These are phyloP conservation scores for Dictyostelium citrinum DNA, from an alignment of 78 protist genomes.

Conservation along the genomic window DNA sequence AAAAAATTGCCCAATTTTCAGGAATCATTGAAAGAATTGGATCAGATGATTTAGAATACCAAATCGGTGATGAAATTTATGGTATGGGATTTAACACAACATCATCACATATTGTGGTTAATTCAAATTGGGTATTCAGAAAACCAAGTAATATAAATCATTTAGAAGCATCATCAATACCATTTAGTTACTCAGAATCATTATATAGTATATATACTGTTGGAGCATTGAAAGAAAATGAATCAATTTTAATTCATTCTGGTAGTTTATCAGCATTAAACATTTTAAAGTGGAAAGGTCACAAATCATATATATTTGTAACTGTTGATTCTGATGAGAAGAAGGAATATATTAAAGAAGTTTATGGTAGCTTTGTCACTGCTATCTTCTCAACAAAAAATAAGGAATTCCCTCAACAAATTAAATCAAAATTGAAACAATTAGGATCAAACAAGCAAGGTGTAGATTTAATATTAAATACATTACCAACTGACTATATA, in stretches of 20 bases:
- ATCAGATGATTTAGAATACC: not conserved
- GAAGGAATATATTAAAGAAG: not conserved
- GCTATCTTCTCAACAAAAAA: not conserved
- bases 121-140: not conserved
- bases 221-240: not conserved
- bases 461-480: constrained; percentile 77
- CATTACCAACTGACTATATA: constrained; percentile 26
- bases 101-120: not conserved
- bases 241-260: constrained; percentile 76
- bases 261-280: constrained; percentile 90
- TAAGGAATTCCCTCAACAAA: not conserved
- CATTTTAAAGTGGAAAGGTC: constrained; percentile 75
- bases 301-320: constrained; percentile 43
- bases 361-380: constrained; percentile 41
- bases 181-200: not conserved
- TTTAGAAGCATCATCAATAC: not conserved
- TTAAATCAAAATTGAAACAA: constrained; percentile 1
- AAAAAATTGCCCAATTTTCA: not conserved
- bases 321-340: constrained; percentile 39
- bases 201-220: not conserved
- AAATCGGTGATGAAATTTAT: not conserved
- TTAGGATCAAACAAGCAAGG: constrained; percentile 5
- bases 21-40: not conserved
- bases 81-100: not conserved
- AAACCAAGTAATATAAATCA: not conserved